Evolutionary conservation across 23 red algal genomes (phyloP).

Genomic region (Gracilaria caudata): DNA sequence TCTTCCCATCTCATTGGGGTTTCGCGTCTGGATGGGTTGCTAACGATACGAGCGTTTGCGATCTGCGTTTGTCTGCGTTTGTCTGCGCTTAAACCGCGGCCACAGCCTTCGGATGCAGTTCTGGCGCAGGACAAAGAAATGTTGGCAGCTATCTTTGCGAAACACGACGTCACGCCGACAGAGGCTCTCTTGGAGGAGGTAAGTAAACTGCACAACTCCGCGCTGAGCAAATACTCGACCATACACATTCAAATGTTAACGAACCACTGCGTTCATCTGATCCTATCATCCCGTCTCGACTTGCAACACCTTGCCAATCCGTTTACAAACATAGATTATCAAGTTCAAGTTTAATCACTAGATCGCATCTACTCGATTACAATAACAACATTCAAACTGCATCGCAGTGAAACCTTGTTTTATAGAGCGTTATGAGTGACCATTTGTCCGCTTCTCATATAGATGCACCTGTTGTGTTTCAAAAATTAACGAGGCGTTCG

Average conservation of each 20-base stretch:
- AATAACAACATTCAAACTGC: constrained; percentile 4
- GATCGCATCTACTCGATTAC: background rate
- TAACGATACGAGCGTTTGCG: background rate
- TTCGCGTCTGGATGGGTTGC: background rate
- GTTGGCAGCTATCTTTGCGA: constrained; percentile 44
- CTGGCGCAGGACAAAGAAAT: constrained; percentile 25
- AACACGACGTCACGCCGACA: constrained; percentile 39
- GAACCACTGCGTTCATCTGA: background rate
- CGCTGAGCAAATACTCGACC: background rate
- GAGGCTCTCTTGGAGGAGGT: constrained; percentile 67
- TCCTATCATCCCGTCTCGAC: background rate
- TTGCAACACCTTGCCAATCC: background rate
- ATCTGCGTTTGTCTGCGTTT: background rate
- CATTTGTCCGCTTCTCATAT: background rate
- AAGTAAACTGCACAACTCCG: background rate
- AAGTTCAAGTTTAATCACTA: constrained; percentile 82
- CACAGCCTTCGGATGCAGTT: constrained; percentile 29
- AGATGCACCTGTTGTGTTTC: background rate
- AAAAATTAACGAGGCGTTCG: background rate
- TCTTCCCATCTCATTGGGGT: background rate
- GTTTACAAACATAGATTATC: constrained; percentile 17
- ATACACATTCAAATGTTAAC: background rate
- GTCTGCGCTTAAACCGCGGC: background rate
- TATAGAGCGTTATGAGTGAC: background rate
- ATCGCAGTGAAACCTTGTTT: background rate